These are phyloP conservation scores for Fomitopsis schrenkii DNA, from an alignment of 1,284 basidiomycete genomes.

Conservation along the genomic window DNA sequence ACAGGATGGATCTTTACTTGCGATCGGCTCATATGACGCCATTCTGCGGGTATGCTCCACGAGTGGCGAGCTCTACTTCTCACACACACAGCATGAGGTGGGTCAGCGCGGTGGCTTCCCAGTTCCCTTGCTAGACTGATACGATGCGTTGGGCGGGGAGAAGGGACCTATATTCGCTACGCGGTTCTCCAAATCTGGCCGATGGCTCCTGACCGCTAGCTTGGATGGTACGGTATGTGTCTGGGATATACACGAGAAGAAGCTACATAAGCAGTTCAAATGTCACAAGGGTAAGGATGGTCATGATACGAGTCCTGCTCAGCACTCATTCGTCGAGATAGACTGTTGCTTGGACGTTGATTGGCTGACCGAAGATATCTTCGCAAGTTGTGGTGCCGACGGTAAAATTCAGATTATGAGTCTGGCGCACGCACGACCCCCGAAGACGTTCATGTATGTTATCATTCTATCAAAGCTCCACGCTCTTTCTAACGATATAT, in stretches of 20 bases:
- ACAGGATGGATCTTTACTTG: slow-evolving; percentile 62
- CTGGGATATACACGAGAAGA: slow-evolving; percentile 70
- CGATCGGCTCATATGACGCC: slow-evolving; percentile 72
- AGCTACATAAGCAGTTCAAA: slow-evolving; percentile 56
- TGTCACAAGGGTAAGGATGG: slow-evolving; percentile 55
- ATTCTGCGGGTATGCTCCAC: slow-evolving; percentile 59
- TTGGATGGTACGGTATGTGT: slow-evolving; percentile 71
- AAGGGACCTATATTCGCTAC: slow-evolving; percentile 77
- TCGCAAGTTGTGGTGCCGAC: slow-evolving; percentile 75
- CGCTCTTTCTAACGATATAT: neutral
- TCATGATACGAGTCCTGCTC: slow-evolving; percentile 11
- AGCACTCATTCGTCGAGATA: slow-evolving; percentile 19
- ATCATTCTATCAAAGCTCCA: neutral
- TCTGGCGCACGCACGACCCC: slow-evolving; percentile 44
- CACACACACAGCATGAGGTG: slow-evolving; percentile 62
- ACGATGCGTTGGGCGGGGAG: slow-evolving; percentile 18
- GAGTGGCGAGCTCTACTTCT: slow-evolving; percentile 56
- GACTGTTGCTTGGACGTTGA: slow-evolving; percentile 80
- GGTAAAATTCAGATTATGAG: slow-evolving; percentile 56
- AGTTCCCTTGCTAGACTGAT: slow-evolving; percentile 14
- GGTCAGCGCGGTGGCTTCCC: slow-evolving; percentile 12
- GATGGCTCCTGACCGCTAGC: slow-evolving; percentile 68
- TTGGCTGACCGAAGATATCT: slow-evolving; percentile 71
- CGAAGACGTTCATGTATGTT: slow-evolving; percentile 56
- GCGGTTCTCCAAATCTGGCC: slow-evolving; percentile 66